These are phyloP conservation scores for Barnettozyma californica DNA, from an alignment of 805 yeast species.

Conservation along the genomic window DNA sequence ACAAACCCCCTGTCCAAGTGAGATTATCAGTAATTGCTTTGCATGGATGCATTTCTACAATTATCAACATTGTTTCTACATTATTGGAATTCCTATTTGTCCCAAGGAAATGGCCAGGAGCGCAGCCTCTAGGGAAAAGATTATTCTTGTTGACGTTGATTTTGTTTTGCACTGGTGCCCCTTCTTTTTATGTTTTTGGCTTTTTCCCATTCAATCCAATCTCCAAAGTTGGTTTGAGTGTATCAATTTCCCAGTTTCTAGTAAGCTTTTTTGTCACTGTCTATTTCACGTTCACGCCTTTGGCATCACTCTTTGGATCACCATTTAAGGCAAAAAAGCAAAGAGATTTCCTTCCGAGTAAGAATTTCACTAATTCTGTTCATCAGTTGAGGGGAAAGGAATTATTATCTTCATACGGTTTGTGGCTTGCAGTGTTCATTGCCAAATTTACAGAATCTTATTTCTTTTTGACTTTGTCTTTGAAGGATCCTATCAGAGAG, in stretches of 20 bases:
- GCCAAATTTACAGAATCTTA: conserved; percentile 75
- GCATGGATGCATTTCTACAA: conserved; percentile 59
- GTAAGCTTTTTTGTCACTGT: conserved; percentile 49
- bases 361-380: conserved; percentile 56
- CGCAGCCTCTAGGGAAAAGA: conserved; percentile 51
- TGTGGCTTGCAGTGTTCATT: conserved; percentile 63
- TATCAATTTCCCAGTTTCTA: conserved; percentile 51
- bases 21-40: conserved; percentile 54
- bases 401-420: conserved; percentile 54
- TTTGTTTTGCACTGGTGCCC: conserved; percentile 42
- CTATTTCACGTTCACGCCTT: conserved; percentile 58
- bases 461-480: conserved; percentile 66
- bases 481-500: conserved; percentile 70
- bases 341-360: conserved; percentile 46
- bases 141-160: conserved; percentile 37
- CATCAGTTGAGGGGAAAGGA: conserved; percentile 48
- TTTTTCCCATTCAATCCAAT: conserved; percentile 30
- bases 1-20: conserved; percentile 55
- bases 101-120: conserved; percentile 72
- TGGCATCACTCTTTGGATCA: conserved; percentile 48
- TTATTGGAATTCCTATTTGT: conserved; percentile 55
- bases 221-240: conserved; percentile 32
- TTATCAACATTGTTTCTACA: conserved; percentile 52
- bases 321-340: conserved; percentile 23
- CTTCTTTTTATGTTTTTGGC: conserved; percentile 48